phyloP scores from a whole-genome alignment of 495 filamentous ascomycete genomes.

The Neurospora intermedia region DNA sequence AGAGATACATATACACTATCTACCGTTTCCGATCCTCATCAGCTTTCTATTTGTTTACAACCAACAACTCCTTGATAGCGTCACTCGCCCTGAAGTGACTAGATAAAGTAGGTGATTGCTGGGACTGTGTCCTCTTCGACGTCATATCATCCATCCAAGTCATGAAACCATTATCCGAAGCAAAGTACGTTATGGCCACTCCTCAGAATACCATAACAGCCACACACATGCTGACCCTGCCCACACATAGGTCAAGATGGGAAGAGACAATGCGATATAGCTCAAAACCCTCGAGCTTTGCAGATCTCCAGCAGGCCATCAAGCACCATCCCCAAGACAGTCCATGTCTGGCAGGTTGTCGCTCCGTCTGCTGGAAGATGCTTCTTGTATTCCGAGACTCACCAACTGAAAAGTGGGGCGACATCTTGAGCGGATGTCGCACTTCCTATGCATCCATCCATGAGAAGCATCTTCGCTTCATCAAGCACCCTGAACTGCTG shows the following conservation, averaged over 20 bases:
- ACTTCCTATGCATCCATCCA: conserved; percentile 61
- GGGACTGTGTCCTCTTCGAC: neutral
- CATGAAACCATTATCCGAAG: conserved; percentile 57
- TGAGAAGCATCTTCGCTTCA: conserved; percentile 64
- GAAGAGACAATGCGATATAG: conserved; percentile 50
- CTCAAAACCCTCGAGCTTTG: conserved; percentile 32
- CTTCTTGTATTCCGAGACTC: conserved; percentile 72
- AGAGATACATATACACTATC: neutral
- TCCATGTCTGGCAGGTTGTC: conserved; percentile 60
- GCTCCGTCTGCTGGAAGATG: conserved; percentile 90
- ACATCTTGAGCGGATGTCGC: conserved; percentile 55
- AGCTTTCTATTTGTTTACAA: neutral
- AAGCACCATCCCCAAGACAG: conserved; percentile 42
- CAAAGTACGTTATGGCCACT: conserved; percentile 35
- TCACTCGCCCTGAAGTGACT: neutral
- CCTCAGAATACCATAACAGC: neutral
- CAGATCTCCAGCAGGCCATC: conserved; percentile 56
- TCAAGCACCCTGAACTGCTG: conserved; percentile 72
- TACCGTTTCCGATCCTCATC: neutral
- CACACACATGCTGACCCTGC: conserved; percentile 5
- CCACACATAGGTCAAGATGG: conserved; percentile 47
- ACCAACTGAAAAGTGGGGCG: conserved; percentile 56
- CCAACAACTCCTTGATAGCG: neutral
- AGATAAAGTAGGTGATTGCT: neutral
- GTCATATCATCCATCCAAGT: neutral